Evolutionary conservation across 139 green algal genomes (phyloP).

Genomic region (Cymbomonas tetramitiformis): DNA sequence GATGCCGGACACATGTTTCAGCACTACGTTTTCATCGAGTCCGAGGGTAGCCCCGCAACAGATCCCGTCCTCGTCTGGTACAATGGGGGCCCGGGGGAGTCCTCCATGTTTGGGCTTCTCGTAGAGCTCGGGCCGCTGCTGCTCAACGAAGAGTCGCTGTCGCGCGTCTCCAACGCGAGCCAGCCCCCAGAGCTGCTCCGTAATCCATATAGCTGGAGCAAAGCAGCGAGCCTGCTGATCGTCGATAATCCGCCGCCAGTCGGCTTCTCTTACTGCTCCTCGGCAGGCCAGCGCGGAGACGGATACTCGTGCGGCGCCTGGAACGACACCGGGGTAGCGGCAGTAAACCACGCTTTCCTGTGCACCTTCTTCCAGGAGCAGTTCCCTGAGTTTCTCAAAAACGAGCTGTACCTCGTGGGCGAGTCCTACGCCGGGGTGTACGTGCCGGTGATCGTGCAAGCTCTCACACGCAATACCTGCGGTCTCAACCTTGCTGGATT

Average conservation of each 20-base stretch:
- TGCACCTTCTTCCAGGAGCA: background rate
- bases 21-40: no score
- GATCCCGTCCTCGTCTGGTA: conserved; percentile 10
- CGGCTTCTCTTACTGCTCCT: background rate
- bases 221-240: no score
- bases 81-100: conserved; percentile 12
- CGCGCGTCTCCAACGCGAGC: no score
- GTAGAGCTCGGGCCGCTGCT: conserved; percentile 13
- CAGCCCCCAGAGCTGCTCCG: no score
- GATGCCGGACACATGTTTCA: background rate
- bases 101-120: conserved; percentile 11
- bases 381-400: background rate
- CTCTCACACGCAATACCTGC: background rate
- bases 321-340: background rate
- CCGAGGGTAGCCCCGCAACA: background rate
- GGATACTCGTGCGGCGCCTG: background rate
- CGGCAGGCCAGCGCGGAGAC: background rate
- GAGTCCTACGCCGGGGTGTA: conserved; percentile 10
- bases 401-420: background rate
- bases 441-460: background rate
- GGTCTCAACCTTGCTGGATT: background rate
- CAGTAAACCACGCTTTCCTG: background rate
- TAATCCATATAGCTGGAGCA: no score
- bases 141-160: no score
- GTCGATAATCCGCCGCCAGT: conserved; percentile 1